These are phyloP conservation scores for Medicago arabica DNA, from an alignment of 306 rosid genomes.

Conservation along the genomic window DNA sequence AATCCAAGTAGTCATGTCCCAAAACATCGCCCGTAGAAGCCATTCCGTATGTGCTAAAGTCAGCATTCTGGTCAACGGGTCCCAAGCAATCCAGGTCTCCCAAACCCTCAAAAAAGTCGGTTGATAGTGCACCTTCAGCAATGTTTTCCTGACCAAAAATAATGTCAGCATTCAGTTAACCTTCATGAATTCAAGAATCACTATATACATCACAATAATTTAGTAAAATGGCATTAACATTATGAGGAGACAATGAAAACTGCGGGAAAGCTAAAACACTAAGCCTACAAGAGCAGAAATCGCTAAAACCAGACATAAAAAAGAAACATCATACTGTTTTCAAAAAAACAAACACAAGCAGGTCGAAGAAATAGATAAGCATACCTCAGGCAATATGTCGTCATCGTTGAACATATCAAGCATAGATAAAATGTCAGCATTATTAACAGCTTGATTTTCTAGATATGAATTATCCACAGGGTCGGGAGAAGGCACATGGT, in stretches of 20 bases:
- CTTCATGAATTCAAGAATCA: constrained; percentile 19
- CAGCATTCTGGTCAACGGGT: constrained; percentile 17
- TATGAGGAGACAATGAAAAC: neutral
- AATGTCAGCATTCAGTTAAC: constrained; percentile 31
- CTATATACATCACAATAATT: neutral
- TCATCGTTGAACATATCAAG: constrained; percentile 38
- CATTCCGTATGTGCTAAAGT: constrained; percentile 18
- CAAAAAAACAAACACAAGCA: neutral
- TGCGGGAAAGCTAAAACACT: neutral
- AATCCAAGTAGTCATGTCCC: neutral
- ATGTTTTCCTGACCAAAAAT: constrained; percentile 11
- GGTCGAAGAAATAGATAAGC: constrained; percentile 5
- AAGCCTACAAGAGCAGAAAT: neutral
- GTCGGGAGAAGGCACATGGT: neutral
- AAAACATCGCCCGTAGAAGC: neutral
- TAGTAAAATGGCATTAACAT: neutral
- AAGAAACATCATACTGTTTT: constrained; percentile 12
- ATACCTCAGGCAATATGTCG: constrained; percentile 46
- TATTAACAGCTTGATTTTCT: neutral
- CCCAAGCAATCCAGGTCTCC: constrained; percentile 36
- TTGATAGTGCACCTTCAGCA: constrained; percentile 17
- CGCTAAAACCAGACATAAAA: neutral
- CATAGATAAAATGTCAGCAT: constrained; percentile 35
- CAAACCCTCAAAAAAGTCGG: constrained; percentile 40
- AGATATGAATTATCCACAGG: neutral